Evolutionary conservation across 805 yeast genomes (phyloP).

Genomic region (Pichia cephalocereana): DNA sequence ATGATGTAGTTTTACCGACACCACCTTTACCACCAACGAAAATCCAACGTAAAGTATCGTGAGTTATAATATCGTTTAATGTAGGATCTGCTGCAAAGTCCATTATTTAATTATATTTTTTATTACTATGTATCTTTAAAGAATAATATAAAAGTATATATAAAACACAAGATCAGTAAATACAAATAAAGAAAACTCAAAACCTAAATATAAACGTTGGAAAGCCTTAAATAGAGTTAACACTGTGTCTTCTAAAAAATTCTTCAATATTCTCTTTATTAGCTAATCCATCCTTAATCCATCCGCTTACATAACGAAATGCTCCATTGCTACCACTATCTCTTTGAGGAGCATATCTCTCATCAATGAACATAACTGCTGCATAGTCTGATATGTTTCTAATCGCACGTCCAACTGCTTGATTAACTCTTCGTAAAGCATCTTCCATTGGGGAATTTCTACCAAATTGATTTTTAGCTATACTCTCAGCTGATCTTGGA

Average conservation of each 20-base stretch:
- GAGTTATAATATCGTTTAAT: conserved; percentile 51
- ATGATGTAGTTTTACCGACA: conserved; percentile 97
- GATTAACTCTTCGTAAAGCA: conserved; percentile 77
- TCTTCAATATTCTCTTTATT: not conserved
- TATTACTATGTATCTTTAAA: too few relatives aligned
- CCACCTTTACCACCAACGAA: conserved; percentile 99
- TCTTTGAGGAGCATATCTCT: conserved; percentile 33
- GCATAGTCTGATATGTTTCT: conserved; percentile 80
- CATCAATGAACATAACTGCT: conserved; percentile 61
- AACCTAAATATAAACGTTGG: not conserved
- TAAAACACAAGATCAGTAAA: too few relatives aligned
- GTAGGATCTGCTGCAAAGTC: conserved; percentile 66
- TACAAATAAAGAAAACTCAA: too few relatives aligned
- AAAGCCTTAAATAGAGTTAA: not conserved
- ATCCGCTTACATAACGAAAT: conserved; percentile 40
- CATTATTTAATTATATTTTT: not conserved
- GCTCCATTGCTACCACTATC: not conserved
- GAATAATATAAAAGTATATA: too few relatives aligned
- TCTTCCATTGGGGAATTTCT: not conserved
- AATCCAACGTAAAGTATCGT: conserved; percentile 81
- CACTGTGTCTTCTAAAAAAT: too few relatives aligned
- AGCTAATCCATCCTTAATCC: conserved; percentile 49
- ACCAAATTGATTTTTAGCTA: not conserved
- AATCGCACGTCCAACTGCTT: conserved; percentile 86
- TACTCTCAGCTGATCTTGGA: conserved; percentile 33